Base-by-base conservation (phyloP, 2,329 filamentous ascomycete species). In the Epichloe sibirici region DNA sequence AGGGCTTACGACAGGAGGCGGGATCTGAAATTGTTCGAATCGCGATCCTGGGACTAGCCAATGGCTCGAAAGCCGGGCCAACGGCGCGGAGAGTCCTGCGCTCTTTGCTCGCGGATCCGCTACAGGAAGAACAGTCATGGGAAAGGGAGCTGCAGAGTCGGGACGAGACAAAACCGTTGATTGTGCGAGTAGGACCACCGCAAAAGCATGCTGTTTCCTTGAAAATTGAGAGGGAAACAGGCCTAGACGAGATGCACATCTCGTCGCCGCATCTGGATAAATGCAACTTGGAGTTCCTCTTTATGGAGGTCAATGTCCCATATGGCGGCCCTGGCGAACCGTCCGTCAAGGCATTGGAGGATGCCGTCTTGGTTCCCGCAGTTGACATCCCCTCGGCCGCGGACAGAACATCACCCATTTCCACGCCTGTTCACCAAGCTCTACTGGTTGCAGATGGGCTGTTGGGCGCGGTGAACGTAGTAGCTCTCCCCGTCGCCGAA, bases 391-490 rank as follows among this genome's bases (percentile, higher is more conserved):
- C 79, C 5, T 82, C 85, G 13, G 76, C 75, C 55, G 80, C 79
- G 15, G 82, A 83, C 8, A 75, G 81, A 55, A 77, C 81, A 53
- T 82, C 82, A 12, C 77, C 82, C 15, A 75, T 93, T 43, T 81
- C 82, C 6, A 89, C 88, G 45, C 90, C 91, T 0, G 89, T 96
- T 1, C 91, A 97, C 64, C 87, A 84, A 63, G 81, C 85, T 1
- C 69, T 96, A 15, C 61, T 96, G 9, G 77, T 95, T 8, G 83
- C 82, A 0, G 77, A 87, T 48, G 90, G 88, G 0, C 69, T 95
- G 2, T 71, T 79, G 51, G 88, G 86, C 7, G 80, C 85, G 1
- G 74, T 83, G 5, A 72, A 76, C 2, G 59, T 79, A 6, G 65
- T 76, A 5, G 62, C 71, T 8, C 62, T 78, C 46, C 68, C 73